These are phyloP conservation scores for Evernia prunastri DNA, from an alignment of 495 filamentous ascomycete species.

Conservation along the genomic window DNA sequence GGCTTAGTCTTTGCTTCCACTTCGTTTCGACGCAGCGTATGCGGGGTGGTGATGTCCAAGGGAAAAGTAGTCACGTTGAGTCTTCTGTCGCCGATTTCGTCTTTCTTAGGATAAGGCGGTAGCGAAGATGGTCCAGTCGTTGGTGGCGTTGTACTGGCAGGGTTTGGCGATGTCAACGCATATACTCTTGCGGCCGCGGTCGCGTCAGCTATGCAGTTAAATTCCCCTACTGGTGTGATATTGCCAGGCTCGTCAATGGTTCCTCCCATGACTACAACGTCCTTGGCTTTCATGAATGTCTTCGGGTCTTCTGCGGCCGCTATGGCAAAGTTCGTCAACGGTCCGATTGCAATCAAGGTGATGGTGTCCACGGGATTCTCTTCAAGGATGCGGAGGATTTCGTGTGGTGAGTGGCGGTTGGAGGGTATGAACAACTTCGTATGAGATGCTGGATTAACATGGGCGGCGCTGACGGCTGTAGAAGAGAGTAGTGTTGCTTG, in stretches of 20 bases:
- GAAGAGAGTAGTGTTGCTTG: slow-evolving; percentile 36
- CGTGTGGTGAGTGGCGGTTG: slow-evolving; percentile 61
- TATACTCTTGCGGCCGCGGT: slow-evolving; percentile 82
- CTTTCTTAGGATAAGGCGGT: slow-evolving; percentile 58
- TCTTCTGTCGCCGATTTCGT: slow-evolving; percentile 41
- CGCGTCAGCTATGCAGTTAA: slow-evolving; percentile 78
- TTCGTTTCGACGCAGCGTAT: slow-evolving; percentile 54
- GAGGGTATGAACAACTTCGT: slow-evolving; percentile 65
- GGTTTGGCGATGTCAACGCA: slow-evolving; percentile 77
- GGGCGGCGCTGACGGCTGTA: slow-evolving; percentile 32
- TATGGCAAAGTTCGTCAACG: slow-evolving; percentile 82
- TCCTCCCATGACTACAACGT: slow-evolving; percentile 96
- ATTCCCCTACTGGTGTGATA: slow-evolving; percentile 70
- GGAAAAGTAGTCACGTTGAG: slow-evolving; percentile 79
- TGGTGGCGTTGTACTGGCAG: slow-evolving; percentile 64
- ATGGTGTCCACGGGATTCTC: slow-evolving; percentile 77
- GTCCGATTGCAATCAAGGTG: slow-evolving; percentile 82
- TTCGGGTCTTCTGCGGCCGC: slow-evolving; percentile 80
- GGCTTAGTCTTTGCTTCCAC: slow-evolving; percentile 52
- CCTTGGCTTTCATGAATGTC: slow-evolving; percentile 80
- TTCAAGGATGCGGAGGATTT: slow-evolving; percentile 75
- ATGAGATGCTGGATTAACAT: slow-evolving; percentile 32
- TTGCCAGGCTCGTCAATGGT: slow-evolving; percentile 76
- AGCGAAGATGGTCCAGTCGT: slow-evolving; percentile 37
- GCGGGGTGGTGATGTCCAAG: slow-evolving; percentile 78